phyloP scores from a whole-genome alignment of 176 grass and related monocot genomes.

The Zoysia pacifica region DNA sequence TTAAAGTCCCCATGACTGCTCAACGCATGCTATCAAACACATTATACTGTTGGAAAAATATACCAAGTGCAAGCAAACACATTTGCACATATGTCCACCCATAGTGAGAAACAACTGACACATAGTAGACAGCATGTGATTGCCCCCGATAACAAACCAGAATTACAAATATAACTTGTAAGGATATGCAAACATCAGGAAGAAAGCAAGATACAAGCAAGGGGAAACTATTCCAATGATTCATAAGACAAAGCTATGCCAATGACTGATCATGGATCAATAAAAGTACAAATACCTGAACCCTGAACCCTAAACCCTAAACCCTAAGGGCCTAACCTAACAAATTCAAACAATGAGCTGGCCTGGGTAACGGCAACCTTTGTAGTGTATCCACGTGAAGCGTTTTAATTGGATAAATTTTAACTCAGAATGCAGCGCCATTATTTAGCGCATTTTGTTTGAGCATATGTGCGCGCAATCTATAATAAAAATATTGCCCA shows the following conservation, averaged over 20 bases:
- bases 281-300: too few species aligned
- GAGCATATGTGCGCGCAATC: not conserved
- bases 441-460: too few species aligned
- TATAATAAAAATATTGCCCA: not conserved
- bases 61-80: not conserved
- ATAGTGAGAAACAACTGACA: not conserved
- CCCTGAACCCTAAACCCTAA: too few species aligned
- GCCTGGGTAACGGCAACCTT: not conserved
- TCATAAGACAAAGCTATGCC: not conserved
- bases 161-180: not conserved
- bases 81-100: not conserved
- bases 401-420: not conserved
- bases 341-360: not conserved
- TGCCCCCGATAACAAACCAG: not conserved
- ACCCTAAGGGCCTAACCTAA: not conserved
- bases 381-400: not conserved
- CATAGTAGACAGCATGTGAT: slow-evolving; percentile 6
- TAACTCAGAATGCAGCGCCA: not conserved
- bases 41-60: not conserved
- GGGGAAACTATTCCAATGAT: not conserved
- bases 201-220: not conserved
- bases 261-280: not conserved
- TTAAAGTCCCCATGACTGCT: not conserved
- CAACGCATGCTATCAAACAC: not conserved
- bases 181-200: not conserved